Conservation (phyloP, 805 yeast species). For the Ogataea neopini region DNA sequence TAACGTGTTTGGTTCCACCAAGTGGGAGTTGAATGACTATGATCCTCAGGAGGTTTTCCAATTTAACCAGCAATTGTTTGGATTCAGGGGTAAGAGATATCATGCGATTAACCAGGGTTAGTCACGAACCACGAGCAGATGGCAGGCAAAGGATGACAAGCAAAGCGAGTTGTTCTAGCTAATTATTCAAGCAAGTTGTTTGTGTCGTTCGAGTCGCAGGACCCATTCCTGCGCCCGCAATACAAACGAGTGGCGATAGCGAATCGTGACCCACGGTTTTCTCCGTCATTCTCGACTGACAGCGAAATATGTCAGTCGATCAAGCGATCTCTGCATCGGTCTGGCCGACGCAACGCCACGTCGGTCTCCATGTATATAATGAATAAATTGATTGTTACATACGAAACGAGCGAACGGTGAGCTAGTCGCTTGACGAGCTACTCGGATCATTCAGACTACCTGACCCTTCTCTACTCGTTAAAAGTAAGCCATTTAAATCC, state of each 20-base stretch:
- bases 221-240: too few species aligned
- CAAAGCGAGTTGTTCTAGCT: background rate
- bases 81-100: conserved; percentile 94
- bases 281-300: background rate
- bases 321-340: background rate
- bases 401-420: background rate
- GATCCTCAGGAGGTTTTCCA: conserved; percentile 94
- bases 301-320: background rate
- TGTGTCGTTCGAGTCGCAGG: too few species aligned
- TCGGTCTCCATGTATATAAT: conserved; percentile 1
- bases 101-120: conserved; percentile 59
- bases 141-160: too few species aligned
- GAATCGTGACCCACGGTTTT: too few species aligned
- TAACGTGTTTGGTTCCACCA: conserved; percentile 81
- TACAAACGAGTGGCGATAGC: too few species aligned
- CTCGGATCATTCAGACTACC: too few species aligned
- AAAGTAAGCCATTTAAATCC: too few species aligned
- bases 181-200: too few species aligned
- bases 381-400: conserved; percentile 5
- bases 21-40: conserved; percentile 91
- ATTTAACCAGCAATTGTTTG: conserved; percentile 86
- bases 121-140: too few species aligned
- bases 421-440: background rate
- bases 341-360: conserved; percentile 1
- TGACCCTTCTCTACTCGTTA: too few species aligned